phyloP scores from a whole-genome alignment of 2,329 filamentous ascomycete genomes.

The Neofusicoccum umdonicola region DNA sequence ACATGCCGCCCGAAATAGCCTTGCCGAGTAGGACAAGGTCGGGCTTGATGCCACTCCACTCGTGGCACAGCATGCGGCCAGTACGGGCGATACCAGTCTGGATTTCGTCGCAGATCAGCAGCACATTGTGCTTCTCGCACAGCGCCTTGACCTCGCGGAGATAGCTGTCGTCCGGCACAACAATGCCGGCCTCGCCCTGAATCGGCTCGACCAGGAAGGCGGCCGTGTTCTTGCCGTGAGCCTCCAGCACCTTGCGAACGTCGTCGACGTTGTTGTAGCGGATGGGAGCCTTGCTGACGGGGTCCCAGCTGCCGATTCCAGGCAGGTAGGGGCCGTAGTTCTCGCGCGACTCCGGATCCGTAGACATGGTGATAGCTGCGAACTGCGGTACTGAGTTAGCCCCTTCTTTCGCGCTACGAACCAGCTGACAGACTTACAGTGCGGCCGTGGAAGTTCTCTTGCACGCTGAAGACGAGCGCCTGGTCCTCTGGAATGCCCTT shows the following conservation, averaged over 20 bases:
- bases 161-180: slow-evolving; percentile 90
- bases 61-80: slow-evolving; percentile 86
- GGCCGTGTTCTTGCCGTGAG: slow-evolving; percentile 79
- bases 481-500: slow-evolving; percentile 84
- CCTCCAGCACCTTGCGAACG: slow-evolving; percentile 74
- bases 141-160: slow-evolving; percentile 74
- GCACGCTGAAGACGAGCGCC: slow-evolving; percentile 78
- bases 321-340: slow-evolving; percentile 97
- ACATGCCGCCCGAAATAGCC: slow-evolving; percentile 97
- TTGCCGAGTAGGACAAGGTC: slow-evolving; percentile 95
- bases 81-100: slow-evolving; percentile 97
- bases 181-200: slow-evolving; percentile 94
- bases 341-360: slow-evolving; percentile 89
- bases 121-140: slow-evolving; percentile 92
- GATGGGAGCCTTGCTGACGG: slow-evolving; percentile 73
- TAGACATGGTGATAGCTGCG: slow-evolving; percentile 91
- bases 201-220: slow-evolving; percentile 96
- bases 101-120: slow-evolving; percentile 97
- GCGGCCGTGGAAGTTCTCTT: slow-evolving; percentile 94
- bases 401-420: neutral
- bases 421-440: slow-evolving; percentile 61
- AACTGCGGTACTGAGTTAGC: slow-evolving; percentile 56
- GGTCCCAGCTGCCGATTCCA: slow-evolving; percentile 74
- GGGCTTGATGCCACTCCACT: slow-evolving; percentile 94
- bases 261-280: slow-evolving; percentile 83